A percentile compares a stretch with the other conserved stretches of the same genome.
Evolutionary conservation across 345 rosid genomes (phyloP).

Genomic region (Pelargonium nanum): DNA sequence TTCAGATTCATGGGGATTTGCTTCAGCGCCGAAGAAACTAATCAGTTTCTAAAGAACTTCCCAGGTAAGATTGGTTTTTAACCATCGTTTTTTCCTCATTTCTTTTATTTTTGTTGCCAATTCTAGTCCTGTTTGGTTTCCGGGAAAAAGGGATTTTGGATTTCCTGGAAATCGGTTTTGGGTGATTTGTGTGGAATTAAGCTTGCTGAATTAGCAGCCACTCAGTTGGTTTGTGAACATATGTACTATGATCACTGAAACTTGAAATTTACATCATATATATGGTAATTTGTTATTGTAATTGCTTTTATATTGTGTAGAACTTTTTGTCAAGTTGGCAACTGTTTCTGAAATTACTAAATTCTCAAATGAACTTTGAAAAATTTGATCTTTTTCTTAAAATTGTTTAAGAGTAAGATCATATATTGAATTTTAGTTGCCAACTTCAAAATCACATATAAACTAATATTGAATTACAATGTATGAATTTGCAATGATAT

Average conservation of each 20-base stretch:
- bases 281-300: no score
- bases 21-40: slow-evolving; percentile 22
- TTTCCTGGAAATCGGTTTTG: background rate
- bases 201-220: background rate
- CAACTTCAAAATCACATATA: no score
- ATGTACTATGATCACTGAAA: background rate
- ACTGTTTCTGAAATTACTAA: background rate
- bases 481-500: no score
- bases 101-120: background rate
- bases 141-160: background rate
- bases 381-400: no score
- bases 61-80: slow-evolving; percentile 7
- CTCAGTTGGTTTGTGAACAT: background rate
- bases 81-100: background rate
- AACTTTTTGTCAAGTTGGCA: background rate
- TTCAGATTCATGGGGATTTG: slow-evolving; percentile 39
- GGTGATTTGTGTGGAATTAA: background rate
- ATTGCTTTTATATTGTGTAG: background rate
- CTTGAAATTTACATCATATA: background rate
- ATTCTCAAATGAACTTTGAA: background rate
- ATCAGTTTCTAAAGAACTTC: background rate
- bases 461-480: no score
- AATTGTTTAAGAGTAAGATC: no score
- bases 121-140: background rate
- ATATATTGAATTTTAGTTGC: no score